Evolutionary conservation across 805 yeast species (phyloP).

Genomic region (Barnettozyma sucrosica): DNA sequence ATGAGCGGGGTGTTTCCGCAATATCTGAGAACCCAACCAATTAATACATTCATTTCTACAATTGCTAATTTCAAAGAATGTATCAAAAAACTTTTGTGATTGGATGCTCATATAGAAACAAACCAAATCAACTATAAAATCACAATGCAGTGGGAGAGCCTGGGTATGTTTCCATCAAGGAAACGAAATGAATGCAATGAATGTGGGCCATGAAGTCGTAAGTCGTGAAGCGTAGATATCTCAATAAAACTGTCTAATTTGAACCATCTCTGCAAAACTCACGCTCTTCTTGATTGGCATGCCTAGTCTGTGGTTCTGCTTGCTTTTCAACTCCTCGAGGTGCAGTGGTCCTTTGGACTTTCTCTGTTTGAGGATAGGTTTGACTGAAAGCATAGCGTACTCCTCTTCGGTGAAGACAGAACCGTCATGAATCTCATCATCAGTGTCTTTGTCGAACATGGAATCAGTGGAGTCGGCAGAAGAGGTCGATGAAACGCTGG

Average conservation of each 20-base stretch:
- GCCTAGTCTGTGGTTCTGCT: neutral
- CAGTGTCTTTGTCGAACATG: neutral
- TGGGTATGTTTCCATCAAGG: neutral
- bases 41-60: too few relatives aligned
- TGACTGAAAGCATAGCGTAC: slow-evolving; percentile 7
- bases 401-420: slow-evolving; percentile 7
- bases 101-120: neutral
- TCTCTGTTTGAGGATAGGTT: slow-evolving; percentile 20
- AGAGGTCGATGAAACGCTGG: slow-evolving; percentile 8
- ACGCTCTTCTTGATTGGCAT: slow-evolving; percentile 18
- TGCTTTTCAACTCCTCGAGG: slow-evolving; percentile 5
- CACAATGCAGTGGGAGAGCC: neutral
- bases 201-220: neutral
- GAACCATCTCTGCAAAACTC: slow-evolving; percentile 25
- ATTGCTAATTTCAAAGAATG: too few relatives aligned
- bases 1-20: neutral
- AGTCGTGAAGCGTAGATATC: neutral
- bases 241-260: slow-evolving; percentile 22
- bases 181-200: neutral
- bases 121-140: neutral
- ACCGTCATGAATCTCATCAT: slow-evolving; percentile 3
- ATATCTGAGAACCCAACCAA: too few relatives aligned
- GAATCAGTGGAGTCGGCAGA: neutral
- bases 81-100: neutral
- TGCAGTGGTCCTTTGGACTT: slow-evolving; percentile 9